Conservation (phyloP, 768 basidiomycete species). For the Punctularia strigosozonata region DNA sequence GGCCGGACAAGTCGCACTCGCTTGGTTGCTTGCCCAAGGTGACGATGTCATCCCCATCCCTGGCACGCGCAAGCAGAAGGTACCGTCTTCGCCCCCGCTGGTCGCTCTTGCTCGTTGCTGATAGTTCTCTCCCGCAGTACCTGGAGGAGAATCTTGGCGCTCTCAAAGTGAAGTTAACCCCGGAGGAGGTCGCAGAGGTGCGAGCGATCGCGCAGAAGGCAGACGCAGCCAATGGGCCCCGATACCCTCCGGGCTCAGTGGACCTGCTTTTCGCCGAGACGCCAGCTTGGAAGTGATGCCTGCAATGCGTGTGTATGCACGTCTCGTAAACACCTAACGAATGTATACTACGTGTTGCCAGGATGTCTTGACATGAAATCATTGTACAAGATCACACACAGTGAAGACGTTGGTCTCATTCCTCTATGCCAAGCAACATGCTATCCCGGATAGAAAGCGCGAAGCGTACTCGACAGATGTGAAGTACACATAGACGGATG, state of each 20-base stretch:
- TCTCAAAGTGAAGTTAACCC: conserved; percentile 13
- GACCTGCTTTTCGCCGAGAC: conserved; percentile 22
- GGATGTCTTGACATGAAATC: no score
- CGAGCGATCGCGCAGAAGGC: conserved; percentile 17
- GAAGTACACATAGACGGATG: no score
- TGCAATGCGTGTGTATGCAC: no score
- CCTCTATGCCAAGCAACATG: no score
- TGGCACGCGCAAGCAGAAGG: conserved; percentile 11
- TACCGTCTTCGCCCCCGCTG: conserved; percentile 3
- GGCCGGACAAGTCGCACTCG: conserved; percentile 21
- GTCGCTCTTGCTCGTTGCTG: background rate
- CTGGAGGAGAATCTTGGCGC: conserved; percentile 22
- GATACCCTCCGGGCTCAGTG: conserved; percentile 21
- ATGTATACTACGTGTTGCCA: no score
- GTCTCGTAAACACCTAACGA: no score
- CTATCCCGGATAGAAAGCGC: no score
- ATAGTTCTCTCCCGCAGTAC: conserved; percentile 11
- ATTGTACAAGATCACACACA: no score
- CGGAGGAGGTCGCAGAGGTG: conserved; percentile 17
- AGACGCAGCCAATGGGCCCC: conserved; percentile 15
- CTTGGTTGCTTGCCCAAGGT: conserved; percentile 17
- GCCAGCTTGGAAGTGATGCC: no score
- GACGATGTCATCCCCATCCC: conserved; percentile 19
- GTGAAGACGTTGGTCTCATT: no score
- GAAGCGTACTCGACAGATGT: no score